Conservation (phyloP, 306 rosid genomes). For the Citrullus amarus region DNA sequence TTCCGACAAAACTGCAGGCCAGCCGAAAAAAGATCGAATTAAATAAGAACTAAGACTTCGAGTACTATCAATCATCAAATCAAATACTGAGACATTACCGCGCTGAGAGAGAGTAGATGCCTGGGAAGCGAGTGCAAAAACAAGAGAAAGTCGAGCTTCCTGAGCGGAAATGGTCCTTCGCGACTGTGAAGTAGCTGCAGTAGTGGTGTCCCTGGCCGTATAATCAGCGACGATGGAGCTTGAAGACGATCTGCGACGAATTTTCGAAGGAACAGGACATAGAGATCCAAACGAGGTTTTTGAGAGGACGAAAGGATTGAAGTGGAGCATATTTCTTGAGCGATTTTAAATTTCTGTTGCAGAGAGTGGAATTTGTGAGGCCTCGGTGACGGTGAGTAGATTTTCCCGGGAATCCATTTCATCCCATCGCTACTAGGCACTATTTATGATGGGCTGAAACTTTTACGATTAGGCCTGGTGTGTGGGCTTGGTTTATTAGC, state of each 20-base stretch:
- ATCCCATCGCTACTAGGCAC: background rate
- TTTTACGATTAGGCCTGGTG: background rate
- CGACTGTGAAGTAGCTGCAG: constrained; percentile 8
- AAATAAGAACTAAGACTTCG: background rate
- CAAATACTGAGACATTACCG: constrained; percentile 35
- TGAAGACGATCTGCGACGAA: constrained; percentile 3
- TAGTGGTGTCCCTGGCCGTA: constrained; percentile 28
- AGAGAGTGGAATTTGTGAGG: background rate
- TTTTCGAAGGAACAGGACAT: constrained; percentile 7
- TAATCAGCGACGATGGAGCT: constrained; percentile 23
- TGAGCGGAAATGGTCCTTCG: constrained; percentile 42
- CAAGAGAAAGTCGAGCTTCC: constrained; percentile 70
- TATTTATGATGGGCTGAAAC: background rate
- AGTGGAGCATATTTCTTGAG: background rate
- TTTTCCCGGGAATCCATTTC: constrained; percentile 5
- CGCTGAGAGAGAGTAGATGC: constrained; percentile 56
- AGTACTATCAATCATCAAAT: background rate
- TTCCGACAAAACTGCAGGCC: constrained; percentile 41
- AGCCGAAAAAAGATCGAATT: background rate
- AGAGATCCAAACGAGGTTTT: constrained; percentile 4
- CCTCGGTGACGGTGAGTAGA: background rate
- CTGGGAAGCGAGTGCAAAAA: constrained; percentile 72
- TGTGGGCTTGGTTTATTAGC: background rate
- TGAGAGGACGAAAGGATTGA: background rate
- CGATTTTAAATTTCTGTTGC: background rate